Conservation (phyloP, 768 basidiomycete species). For the Xerocomellus chrysenteron region DNA sequence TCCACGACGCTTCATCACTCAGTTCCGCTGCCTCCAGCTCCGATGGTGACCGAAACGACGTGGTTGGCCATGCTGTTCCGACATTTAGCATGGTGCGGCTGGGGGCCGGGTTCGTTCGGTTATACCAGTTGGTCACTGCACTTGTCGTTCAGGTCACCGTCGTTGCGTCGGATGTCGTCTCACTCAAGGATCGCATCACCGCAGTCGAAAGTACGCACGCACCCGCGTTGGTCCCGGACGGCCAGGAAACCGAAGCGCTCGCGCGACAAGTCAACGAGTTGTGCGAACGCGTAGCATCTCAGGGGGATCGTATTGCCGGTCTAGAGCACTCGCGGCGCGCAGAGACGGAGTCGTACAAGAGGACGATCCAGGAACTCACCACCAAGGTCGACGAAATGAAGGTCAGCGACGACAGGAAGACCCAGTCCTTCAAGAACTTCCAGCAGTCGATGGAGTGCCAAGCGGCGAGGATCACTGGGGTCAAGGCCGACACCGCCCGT, state of each 20-base stretch:
- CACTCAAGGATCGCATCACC: conserved; percentile 18
- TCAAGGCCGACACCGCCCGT: conserved; percentile 17
- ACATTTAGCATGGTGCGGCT: conserved; percentile 3
- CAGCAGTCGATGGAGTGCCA: conserved; percentile 13
- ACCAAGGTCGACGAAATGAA: not conserved
- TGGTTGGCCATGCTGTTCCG: not conserved
- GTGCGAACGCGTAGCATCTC: conserved; percentile 6
- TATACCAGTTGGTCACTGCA: conserved; percentile 3
- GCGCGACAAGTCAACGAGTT: conserved; percentile 9
- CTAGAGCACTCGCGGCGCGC: conserved; percentile 9
- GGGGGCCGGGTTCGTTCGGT: conserved; percentile 1
- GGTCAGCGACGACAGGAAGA: conserved; percentile 9
- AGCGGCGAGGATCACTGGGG: conserved; percentile 7
- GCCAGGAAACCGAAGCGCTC: conserved; percentile 2
- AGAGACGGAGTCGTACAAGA: conserved; percentile 1
- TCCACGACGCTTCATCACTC: not conserved
- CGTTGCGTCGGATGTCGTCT: conserved; percentile 12
- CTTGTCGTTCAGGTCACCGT: conserved; percentile 4
- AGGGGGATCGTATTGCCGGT: conserved; percentile 9
- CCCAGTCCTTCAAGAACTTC: not conserved
- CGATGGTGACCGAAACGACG: not conserved
- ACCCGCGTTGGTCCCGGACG: not conserved
- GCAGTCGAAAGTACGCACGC: conserved; percentile 9
- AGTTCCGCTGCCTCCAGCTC: not conserved
- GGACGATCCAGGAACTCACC: conserved; percentile 13